Evolutionary conservation across 2,329 filamentous ascomycete genomes (phyloP), one percentile per base, ranked within the genome.

Genomic region (Fusarium sp.): DNA sequence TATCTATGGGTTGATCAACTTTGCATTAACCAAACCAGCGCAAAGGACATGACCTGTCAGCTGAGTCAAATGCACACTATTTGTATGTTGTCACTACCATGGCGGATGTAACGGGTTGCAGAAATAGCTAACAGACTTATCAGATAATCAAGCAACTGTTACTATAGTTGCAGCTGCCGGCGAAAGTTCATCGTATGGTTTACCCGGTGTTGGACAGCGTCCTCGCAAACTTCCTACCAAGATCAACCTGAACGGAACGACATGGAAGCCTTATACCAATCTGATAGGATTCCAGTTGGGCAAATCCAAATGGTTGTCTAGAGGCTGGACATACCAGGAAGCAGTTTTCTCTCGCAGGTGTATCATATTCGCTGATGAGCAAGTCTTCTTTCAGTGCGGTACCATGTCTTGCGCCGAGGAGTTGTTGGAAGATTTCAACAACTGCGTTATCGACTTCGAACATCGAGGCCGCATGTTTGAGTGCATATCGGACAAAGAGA

Each of bases 251-350:
- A 19, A 41, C 37, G 37, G 42, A 44, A 44, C 21, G 21, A 44
- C 21, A 44, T 44, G 21, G 42, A 44, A 44, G 11, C 14, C 14
- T 12, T 21, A 25, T 26, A 44, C 21, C 42, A 16, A 25, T 8
- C 12, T 23, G 19, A 6, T 16, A 6, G 19, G 19, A 23, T 16
- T 13, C 21, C 42, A 44, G 9, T 18, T 44, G 13, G n/a, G 42
- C 8, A 21, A 44, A 8, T 44, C 42, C 18, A 44, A 44, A 44
- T 44, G 42, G 42, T 18, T 41, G 5, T 19, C 37, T 34, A 43
- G 50, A 10, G 50, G 39, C 13, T 53, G 26, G 50, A 53, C 26
- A 34, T 53, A 53, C 26, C 50, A 53, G 19, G 50, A 53, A 53
- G 50, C 37, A 31, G 19, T 53, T 4, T 43, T 53, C 11, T 53